These are phyloP conservation scores for Cajanus cajan DNA, from an alignment of 306 rosid genomes.

Conservation along the genomic window DNA sequence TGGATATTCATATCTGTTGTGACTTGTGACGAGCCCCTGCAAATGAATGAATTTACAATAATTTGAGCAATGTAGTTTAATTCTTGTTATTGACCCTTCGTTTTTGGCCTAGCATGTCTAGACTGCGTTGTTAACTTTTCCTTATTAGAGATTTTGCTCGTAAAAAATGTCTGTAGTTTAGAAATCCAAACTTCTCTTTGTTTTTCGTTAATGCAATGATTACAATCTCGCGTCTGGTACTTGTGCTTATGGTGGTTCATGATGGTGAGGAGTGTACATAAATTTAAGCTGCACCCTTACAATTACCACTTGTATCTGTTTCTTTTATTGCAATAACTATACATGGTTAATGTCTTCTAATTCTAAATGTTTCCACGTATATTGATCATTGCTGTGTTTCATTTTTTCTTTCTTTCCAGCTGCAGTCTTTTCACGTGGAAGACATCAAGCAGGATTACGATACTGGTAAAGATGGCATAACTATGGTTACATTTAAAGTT, in stretches of 20 bases:
- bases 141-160: not conserved
- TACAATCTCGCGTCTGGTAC: not conserved
- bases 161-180: not conserved
- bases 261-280: conserved; percentile 1
- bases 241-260: not conserved
- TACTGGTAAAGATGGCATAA: conserved; percentile 74
- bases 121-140: not conserved
- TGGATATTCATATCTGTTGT: not conserved
- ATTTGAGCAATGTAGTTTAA: conserved; percentile 14
- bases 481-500: conserved; percentile 78
- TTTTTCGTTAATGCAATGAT: not conserved
- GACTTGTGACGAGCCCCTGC: not conserved
- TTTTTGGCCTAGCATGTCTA: not conserved
- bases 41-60: not conserved
- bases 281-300: not conserved
- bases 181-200: not conserved
- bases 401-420: conserved; percentile 43
- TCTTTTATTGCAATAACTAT: not conserved
- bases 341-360: not conserved
- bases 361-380: not conserved
- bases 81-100: conserved; percentile 16
- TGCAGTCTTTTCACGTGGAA: conserved; percentile 70
- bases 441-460: conserved; percentile 84
- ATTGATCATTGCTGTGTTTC: not conserved
- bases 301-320: not conserved